phyloP scores from a whole-genome alignment of 2,329 filamentous ascomycete genomes.

The Botrytis hyacinthi region DNA sequence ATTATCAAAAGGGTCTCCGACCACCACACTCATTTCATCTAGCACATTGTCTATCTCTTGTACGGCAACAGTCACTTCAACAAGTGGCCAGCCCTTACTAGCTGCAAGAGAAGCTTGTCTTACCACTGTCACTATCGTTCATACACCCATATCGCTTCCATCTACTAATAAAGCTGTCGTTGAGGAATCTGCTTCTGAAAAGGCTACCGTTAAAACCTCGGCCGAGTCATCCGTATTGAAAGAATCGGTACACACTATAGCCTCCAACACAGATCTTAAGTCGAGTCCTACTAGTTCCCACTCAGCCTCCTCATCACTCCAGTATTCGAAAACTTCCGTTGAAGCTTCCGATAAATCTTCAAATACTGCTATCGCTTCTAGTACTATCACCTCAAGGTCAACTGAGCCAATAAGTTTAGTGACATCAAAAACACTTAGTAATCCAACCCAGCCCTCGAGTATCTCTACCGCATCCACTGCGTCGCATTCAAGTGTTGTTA shows the following conservation, averaged over 20 bases:
- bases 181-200: not conserved
- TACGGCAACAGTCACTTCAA: slow-evolving; percentile 23
- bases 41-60: slow-evolving; percentile 16
- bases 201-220: not conserved
- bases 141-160: slow-evolving; percentile 1
- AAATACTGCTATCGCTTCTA: not conserved
- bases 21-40: slow-evolving; percentile 14
- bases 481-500: not conserved
- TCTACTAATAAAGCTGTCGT: not conserved
- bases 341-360: not conserved
- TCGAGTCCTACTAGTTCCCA: not conserved
- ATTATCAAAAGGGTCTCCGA: slow-evolving; percentile 20
- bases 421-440: not conserved
- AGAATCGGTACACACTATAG: not conserved
- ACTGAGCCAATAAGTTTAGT: not conserved
- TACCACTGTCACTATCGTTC: slow-evolving; percentile 19
- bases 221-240: slow-evolving; percentile 8
- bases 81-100: slow-evolving; percentile 13
- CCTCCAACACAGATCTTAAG: not conserved
- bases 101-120: slow-evolving; percentile 19
- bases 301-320: not conserved
- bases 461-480: not conserved
- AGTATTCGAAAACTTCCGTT: not conserved
- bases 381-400: not conserved
- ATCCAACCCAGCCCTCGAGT: not conserved